Evolutionary conservation across 1,139 yeast genomes (phyloP).

Genomic region (Tardiomyces blankii): DNA sequence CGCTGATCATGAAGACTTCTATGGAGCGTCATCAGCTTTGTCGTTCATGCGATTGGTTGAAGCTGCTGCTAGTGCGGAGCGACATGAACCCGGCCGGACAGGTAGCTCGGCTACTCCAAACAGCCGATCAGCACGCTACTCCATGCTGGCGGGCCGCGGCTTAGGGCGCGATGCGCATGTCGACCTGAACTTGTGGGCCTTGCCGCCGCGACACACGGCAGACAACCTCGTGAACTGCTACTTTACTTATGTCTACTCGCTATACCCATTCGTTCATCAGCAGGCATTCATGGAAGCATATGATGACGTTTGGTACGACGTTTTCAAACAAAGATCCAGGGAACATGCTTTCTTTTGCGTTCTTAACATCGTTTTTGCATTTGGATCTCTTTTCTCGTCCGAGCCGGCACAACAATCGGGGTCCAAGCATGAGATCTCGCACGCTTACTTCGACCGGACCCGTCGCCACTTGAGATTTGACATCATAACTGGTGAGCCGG

Average conservation of each 20-base stretch:
- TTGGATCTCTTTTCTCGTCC: slow-evolving; percentile 12
- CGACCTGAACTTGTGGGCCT: slow-evolving; percentile 4
- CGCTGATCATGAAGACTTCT: slow-evolving; percentile 5
- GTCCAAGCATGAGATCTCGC: slow-evolving; percentile 4
- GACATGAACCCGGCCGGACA: slow-evolving; percentile 1
- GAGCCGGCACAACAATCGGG: no score
- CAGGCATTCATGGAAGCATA: slow-evolving; percentile 10
- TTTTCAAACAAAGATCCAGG: slow-evolving; percentile 1
- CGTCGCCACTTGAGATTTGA: slow-evolving; percentile 10
- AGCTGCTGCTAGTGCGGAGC: slow-evolving; percentile 9
- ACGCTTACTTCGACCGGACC: slow-evolving; percentile 11
- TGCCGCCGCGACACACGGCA: slow-evolving; percentile 10
- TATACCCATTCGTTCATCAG: slow-evolving; percentile 12
- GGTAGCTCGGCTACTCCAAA: not conserved
- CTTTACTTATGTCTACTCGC: slow-evolving; percentile 9
- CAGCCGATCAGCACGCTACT: no score
- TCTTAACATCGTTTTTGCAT: slow-evolving; percentile 13
- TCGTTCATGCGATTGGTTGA: slow-evolving; percentile 12
- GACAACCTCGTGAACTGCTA: slow-evolving; percentile 10
- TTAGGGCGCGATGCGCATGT: no score
- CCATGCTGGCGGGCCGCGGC: no score
- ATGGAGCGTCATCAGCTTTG: slow-evolving; percentile 11
- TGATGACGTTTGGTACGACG: slow-evolving; percentile 8
- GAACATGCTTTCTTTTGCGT: slow-evolving; percentile 11
- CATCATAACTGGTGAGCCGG: slow-evolving; percentile 7